Evolutionary conservation across 1,284 basidiomycete species (phyloP).

Genomic region (Tetrapyrgos nigripes): DNA sequence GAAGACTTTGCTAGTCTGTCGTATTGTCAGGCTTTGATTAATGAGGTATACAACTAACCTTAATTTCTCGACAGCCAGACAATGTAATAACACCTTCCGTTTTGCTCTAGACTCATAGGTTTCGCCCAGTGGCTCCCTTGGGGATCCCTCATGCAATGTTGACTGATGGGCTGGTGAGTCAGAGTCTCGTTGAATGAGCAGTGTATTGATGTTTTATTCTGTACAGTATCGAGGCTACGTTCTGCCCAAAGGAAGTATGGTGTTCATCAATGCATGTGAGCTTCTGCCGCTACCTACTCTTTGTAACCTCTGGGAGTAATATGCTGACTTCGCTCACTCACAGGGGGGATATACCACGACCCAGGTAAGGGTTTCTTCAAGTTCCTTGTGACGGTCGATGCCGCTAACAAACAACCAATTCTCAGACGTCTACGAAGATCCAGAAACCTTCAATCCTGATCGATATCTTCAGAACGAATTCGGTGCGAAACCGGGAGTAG

Average conservation of each 20-base stretch:
- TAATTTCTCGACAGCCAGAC: background rate
- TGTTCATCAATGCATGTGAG: conserved; percentile 25
- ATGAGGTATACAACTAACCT: no score
- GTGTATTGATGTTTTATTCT: background rate
- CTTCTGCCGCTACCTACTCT: background rate
- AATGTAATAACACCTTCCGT: background rate
- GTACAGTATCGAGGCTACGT: conserved; percentile 20
- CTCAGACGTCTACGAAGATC: conserved; percentile 12
- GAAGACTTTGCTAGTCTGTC: conserved; percentile 29
- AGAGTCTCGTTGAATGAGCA: background rate
- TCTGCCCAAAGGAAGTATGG: conserved; percentile 19
- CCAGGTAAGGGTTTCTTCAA: conserved; percentile 7
- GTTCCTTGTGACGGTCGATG: background rate
- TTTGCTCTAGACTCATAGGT: conserved; percentile 25
- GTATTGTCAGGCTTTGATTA: conserved; percentile 30
- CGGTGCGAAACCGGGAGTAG: conserved; percentile 17
- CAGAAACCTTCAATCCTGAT: conserved; percentile 15
- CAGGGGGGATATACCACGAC: conserved; percentile 23
- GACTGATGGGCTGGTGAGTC: conserved; percentile 11
- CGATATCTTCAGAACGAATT: conserved; percentile 14
- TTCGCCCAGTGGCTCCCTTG: conserved; percentile 22
- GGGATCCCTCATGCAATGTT: conserved; percentile 17
- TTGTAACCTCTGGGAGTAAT: no score
- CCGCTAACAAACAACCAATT: background rate
- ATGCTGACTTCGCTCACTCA: background rate